These are phyloP conservation scores for Neurospora sp. DNA, from an alignment of 2,329 filamentous ascomycete genomes.

Conservation along the genomic window DNA sequence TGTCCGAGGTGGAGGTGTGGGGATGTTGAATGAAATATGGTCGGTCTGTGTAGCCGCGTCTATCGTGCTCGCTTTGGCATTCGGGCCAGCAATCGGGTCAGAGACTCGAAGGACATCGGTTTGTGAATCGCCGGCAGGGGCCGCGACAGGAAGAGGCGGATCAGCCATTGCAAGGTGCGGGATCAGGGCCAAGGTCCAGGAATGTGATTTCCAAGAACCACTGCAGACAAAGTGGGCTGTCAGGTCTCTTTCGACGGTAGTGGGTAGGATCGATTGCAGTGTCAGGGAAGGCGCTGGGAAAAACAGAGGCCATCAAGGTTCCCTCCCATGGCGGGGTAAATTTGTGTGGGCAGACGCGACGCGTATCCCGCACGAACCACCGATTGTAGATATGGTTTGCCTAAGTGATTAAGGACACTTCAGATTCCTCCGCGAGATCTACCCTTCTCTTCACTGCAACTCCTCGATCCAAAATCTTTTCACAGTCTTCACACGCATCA, in stretches of 20 bases:
- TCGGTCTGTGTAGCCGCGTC: background rate
- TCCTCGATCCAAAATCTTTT: background rate
- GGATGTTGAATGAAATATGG: background rate
- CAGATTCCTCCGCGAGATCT: background rate
- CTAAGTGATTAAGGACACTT: background rate
- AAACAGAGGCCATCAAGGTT: background rate
- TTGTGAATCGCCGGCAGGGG: background rate
- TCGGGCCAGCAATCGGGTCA: background rate
- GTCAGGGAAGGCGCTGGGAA: background rate
- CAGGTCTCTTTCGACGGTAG: background rate
- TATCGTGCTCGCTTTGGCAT: background rate
- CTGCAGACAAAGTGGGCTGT: background rate
- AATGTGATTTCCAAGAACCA: background rate
- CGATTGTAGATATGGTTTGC: too few species aligned
- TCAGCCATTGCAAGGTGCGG: background rate
- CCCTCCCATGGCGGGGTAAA: background rate
- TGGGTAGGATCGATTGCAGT: background rate
- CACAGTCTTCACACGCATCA: background rate
- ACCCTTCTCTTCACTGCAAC: background rate
- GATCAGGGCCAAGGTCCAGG: background rate
- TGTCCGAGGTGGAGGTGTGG: background rate
- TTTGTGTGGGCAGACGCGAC: background rate
- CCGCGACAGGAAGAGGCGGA: background rate
- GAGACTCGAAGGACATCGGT: background rate
- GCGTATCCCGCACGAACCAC: background rate